phyloP scores from a whole-genome alignment of 495 filamentous ascomycete species.

The Terfezia claveryi region DNA sequence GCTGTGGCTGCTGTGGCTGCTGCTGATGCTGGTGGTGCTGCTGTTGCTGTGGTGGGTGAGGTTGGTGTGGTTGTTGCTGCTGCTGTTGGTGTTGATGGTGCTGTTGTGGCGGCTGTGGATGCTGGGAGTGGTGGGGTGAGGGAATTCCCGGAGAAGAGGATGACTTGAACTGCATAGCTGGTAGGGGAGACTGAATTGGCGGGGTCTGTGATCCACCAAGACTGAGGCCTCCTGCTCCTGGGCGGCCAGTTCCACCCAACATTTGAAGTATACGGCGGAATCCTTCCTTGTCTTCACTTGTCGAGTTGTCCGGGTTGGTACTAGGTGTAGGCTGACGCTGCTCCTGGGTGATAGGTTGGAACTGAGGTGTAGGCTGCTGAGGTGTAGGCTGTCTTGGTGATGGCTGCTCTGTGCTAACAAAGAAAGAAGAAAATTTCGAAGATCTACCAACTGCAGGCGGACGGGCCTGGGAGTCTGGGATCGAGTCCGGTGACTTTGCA shows the following conservation, averaged over 20 bases:
- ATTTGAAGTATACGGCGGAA: conserved; percentile 78
- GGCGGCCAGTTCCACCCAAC: conserved; percentile 32
- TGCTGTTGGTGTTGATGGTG: conserved; percentile 8
- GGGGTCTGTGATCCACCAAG: background rate
- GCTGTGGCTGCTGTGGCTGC: conserved; percentile 7
- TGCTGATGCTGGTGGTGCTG: conserved; percentile 2
- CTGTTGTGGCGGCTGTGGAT: conserved; percentile 11
- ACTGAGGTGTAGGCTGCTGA: conserved; percentile 3
- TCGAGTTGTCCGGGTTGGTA: conserved; percentile 21
- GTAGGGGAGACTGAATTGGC: background rate
- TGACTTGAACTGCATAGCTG: conserved; percentile 2
- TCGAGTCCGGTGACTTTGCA: conserved; percentile 21
- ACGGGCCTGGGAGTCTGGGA: background rate
- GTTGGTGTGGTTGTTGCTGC: conserved; percentile 13
- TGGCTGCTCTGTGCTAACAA: conserved; percentile 38
- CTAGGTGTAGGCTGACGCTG: conserved; percentile 17
- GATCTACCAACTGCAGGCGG: conserved; percentile 26
- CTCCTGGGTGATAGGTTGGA: conserved; percentile 11
- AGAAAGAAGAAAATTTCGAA: conserved; percentile 70
- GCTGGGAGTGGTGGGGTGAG: conserved; percentile 10
- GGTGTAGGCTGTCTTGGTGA: conserved; percentile 6
- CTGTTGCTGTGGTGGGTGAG: conserved; percentile 7
- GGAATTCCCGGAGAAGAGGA: background rate
- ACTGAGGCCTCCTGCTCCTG: background rate
- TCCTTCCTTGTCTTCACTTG: conserved; percentile 61